phyloP scores from a whole-genome alignment of 106 monocot species.

The Agapanthus africanus region DNA sequence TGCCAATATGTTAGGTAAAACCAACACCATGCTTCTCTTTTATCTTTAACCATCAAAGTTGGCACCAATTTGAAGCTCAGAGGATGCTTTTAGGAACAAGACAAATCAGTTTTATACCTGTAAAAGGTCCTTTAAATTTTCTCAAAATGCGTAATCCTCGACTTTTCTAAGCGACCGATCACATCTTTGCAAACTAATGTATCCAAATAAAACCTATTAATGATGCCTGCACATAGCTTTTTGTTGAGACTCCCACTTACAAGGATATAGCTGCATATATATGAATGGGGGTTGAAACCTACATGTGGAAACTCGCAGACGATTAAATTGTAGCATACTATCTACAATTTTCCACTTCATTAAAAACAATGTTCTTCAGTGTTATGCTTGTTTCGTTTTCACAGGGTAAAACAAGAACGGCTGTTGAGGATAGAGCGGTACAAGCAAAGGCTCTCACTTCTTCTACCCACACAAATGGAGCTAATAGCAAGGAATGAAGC shows the following conservation, averaged over 20 bases:
- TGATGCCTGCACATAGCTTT: too few relatives aligned
- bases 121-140: not conserved
- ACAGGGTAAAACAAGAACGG: slow-evolving; percentile 25
- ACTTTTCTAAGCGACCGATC: not conserved
- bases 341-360: not conserved
- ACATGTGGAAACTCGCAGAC: too few relatives aligned
- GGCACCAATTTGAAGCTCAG: not conserved
- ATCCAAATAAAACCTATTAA: not conserved
- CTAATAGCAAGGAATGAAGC: slow-evolving; percentile 10
- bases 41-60: not conserved
- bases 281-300: too few relatives aligned
- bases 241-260: too few relatives aligned
- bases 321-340: too few relatives aligned
- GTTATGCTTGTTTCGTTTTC: not conserved
- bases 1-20: not conserved
- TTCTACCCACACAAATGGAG: slow-evolving; percentile 22
- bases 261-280: too few relatives aligned
- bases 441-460: slow-evolving; percentile 37
- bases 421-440: slow-evolving; percentile 28
- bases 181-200: not conserved
- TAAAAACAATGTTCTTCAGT: not conserved
- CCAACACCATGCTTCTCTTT: not conserved
- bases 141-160: not conserved
- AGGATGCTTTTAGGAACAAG: too few relatives aligned
- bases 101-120: not conserved